Conservation (phyloP, 768 basidiomycete genomes). For the Agrocybe pediades region DNA sequence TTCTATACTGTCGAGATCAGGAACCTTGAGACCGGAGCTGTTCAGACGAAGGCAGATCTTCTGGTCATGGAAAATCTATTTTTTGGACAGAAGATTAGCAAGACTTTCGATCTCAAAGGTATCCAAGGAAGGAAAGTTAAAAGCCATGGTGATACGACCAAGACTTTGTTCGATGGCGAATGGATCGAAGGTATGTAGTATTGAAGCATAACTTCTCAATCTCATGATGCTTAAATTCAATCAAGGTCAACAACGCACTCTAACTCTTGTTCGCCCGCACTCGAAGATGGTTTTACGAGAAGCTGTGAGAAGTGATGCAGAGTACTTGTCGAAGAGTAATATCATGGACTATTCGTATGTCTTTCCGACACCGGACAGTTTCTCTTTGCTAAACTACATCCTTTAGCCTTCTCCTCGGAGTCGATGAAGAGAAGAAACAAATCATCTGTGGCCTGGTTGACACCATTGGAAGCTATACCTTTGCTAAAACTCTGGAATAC, state of each 20-base stretch:
- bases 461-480: slow-evolving; percentile 84
- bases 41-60: slow-evolving; percentile 72
- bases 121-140: slow-evolving; percentile 79
- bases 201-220: background rate
- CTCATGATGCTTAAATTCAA: background rate
- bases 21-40: slow-evolving; percentile 67
- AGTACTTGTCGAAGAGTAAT: slow-evolving; percentile 72
- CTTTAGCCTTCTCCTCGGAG: slow-evolving; percentile 66
- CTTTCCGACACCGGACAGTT: background rate
- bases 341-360: slow-evolving; percentile 88
- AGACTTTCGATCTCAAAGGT: slow-evolving; percentile 83
- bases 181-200: slow-evolving; percentile 73
- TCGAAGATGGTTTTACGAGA: slow-evolving; percentile 73
- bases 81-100: slow-evolving; percentile 63
- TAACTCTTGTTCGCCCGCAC: slow-evolving; percentile 69
- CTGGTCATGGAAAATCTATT: slow-evolving; percentile 89
- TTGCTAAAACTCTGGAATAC: slow-evolving; percentile 86
- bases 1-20: slow-evolving; percentile 80
- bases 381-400: background rate
- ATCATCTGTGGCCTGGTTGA: slow-evolving; percentile 83
- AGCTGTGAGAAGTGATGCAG: slow-evolving; percentile 70
- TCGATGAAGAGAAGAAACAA: slow-evolving; percentile 66
- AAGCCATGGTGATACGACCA: slow-evolving; percentile 40
- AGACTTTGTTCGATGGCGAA: slow-evolving; percentile 78
- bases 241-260: slow-evolving; percentile 62